A percentile compares a stretch with the other conserved stretches of the same genome.
Conservation (phyloP, 805 yeast species). For the Barnettozyma wickerhamii region DNA sequence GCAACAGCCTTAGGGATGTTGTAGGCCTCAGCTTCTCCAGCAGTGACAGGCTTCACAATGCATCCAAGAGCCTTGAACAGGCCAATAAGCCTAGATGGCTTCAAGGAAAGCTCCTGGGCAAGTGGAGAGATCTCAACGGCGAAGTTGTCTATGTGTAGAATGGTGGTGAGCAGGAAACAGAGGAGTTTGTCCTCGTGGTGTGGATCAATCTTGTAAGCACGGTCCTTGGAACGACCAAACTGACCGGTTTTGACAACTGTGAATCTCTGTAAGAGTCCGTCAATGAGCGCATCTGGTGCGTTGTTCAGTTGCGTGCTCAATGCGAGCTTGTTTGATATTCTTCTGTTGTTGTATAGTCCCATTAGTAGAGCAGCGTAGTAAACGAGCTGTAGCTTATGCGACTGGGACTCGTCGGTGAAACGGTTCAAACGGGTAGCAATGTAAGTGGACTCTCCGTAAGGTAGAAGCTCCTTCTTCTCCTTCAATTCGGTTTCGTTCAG, state of each 20-base stretch:
- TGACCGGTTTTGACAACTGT: conserved; percentile 60
- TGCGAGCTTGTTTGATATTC: conserved; percentile 53
- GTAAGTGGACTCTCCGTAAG: conserved; percentile 55
- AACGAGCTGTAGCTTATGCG: conserved; percentile 60
- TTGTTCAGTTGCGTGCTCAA: conserved; percentile 58
- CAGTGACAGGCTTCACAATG: conserved; percentile 62
- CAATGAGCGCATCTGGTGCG: conserved; percentile 71
- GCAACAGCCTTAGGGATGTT: conserved; percentile 60
- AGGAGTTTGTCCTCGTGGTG: conserved; percentile 81
- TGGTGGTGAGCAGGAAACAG: conserved; percentile 68
- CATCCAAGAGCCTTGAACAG: conserved; percentile 84
- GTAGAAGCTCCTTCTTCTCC: conserved; percentile 53
- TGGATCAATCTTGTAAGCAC: conserved; percentile 81
- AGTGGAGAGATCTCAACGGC: conserved; percentile 72
- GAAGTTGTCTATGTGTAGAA: conserved; percentile 74
- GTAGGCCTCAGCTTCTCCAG: conserved; percentile 69
- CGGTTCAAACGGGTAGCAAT: conserved; percentile 41
- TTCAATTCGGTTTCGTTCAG: conserved; percentile 49
- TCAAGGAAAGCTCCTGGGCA: conserved; percentile 78
- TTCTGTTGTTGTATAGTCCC: conserved; percentile 74
- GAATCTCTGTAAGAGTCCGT: conserved; percentile 68
- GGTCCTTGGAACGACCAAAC: conserved; percentile 70
- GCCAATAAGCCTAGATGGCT: conserved; percentile 64
- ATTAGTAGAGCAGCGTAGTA: conserved; percentile 76
- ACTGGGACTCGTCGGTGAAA: conserved; percentile 40